A percentile compares a stretch with the other conserved stretches of the same genome.
Evolutionary conservation across 2,329 filamentous ascomycete species (phyloP).

Genomic region (Paradendryphiella salina): DNA sequence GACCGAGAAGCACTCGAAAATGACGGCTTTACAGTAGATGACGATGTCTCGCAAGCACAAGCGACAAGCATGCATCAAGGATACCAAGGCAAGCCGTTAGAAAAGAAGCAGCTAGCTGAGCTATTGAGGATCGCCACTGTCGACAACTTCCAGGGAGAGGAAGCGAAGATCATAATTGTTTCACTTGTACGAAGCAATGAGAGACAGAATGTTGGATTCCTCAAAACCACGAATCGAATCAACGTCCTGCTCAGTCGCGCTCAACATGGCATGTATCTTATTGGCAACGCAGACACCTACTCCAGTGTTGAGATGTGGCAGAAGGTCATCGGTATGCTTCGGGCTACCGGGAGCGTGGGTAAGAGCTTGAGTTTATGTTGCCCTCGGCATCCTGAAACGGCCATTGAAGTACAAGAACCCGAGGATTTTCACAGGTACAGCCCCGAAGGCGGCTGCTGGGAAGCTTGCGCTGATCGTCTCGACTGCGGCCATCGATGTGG

Average conservation of each 20-base stretch:
- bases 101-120: slow-evolving; percentile 31
- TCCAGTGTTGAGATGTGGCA: slow-evolving; percentile 65
- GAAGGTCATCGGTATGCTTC: slow-evolving; percentile 59
- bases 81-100: slow-evolving; percentile 19
- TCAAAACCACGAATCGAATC: slow-evolving; percentile 67
- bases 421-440: slow-evolving; percentile 35
- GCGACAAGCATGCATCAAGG: not conserved
- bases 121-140: slow-evolving; percentile 60
- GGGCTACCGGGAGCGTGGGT: slow-evolving; percentile 20
- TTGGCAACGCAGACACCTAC: slow-evolving; percentile 67
- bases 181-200: slow-evolving; percentile 72
- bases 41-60: not conserved
- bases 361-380: slow-evolving; percentile 30
- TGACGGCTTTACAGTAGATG: slow-evolving; percentile 24
- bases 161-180: slow-evolving; percentile 70
- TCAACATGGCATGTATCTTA: slow-evolving; percentile 70
- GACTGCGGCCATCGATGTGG: slow-evolving; percentile 39
- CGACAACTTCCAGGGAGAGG: slow-evolving; percentile 79
- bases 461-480: slow-evolving; percentile 27
- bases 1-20: slow-evolving; percentile 59
- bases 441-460: slow-evolving; percentile 40
- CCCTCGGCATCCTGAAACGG: slow-evolving; percentile 32
- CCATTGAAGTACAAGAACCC: slow-evolving; percentile 29
- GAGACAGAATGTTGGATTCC: slow-evolving; percentile 63
- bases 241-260: slow-evolving; percentile 71